Percentiles rank a stretch among this genome's conserved stretches.
phyloP scores from a whole-genome alignment of 2,329 filamentous ascomycete genomes.

The Stenocarpella maydis region DNA sequence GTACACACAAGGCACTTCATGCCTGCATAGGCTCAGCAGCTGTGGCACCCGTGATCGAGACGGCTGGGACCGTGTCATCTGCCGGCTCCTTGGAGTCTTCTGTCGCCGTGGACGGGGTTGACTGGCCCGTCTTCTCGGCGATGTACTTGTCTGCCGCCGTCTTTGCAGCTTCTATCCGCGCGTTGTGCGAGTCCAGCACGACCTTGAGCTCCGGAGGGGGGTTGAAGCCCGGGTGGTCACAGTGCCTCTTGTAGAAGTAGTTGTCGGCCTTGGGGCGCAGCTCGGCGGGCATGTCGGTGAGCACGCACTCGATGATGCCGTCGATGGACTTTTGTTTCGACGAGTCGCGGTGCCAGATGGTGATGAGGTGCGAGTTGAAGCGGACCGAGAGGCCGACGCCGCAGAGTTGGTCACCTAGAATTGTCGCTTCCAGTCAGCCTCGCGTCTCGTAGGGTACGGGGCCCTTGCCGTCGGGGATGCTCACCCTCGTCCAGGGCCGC shows the following conservation, averaged over 20 bases:
- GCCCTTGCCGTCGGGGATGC: constrained; percentile 38
- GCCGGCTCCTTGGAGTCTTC: constrained; percentile 12
- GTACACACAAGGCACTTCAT: constrained; percentile 9
- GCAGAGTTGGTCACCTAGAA: constrained; percentile 82
- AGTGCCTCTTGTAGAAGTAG: constrained; percentile 90
- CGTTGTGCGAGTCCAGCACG: constrained; percentile 64
- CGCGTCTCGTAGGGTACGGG: neutral
- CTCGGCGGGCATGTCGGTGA: constrained; percentile 77
- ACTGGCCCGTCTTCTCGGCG: constrained; percentile 29
- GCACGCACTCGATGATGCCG: constrained; percentile 74
- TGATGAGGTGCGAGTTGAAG: constrained; percentile 64
- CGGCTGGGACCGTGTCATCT: constrained; percentile 7
- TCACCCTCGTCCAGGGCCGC: constrained; percentile 74
- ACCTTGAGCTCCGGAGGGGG: constrained; percentile 66
- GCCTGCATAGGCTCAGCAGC: constrained; percentile 11
- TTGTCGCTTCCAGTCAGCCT: neutral
- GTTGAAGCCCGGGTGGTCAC: constrained; percentile 85
- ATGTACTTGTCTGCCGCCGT: constrained; percentile 37
- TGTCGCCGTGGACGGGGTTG: constrained; percentile 17
- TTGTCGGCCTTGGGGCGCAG: constrained; percentile 74
- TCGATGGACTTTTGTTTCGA: constrained; percentile 82
- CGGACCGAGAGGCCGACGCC: constrained; percentile 87
- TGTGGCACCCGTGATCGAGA: constrained; percentile 3
- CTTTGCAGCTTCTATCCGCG: constrained; percentile 50
- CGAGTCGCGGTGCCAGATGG: constrained; percentile 91